Conservation (phyloP, 306 rosid genomes). For the Quillaja saponaria region DNA sequence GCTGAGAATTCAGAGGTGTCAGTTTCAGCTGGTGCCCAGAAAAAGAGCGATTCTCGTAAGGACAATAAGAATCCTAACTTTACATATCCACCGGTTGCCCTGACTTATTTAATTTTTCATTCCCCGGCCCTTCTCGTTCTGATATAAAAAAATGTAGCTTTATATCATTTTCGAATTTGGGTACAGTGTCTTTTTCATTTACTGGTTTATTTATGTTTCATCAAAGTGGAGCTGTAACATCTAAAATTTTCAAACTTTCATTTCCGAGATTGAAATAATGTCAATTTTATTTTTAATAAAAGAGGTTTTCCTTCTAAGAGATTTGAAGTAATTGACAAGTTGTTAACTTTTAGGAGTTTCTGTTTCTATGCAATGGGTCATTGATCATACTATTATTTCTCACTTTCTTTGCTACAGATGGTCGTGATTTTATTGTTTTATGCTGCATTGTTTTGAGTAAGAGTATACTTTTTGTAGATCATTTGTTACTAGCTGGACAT, state of each 20-base stretch:
- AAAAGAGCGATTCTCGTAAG: slow-evolving; percentile 33
- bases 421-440: neutral
- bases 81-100: neutral
- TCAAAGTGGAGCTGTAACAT: neutral
- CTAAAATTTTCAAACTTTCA: neutral
- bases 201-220: neutral
- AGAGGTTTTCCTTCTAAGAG: neutral
- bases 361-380: neutral
- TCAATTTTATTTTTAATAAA: too few species aligned
- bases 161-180: slow-evolving; percentile 10
- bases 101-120: slow-evolving; percentile 11
- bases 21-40: slow-evolving; percentile 24
- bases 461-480: neutral
- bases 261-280: neutral
- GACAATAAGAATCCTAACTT: neutral
- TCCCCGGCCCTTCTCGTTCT: neutral
- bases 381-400: neutral
- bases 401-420: neutral
- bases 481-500: neutral
- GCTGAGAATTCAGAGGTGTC: slow-evolving; percentile 29
- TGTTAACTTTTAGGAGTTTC: slow-evolving; percentile 1
- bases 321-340: neutral
- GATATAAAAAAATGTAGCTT: neutral
- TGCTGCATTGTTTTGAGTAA: neutral
- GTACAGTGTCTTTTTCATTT: neutral